Percentiles rank a stretch among this genome's conserved stretches.
These are phyloP conservation scores for Cyclotella choctawhatcheeana DNA, from an alignment of 108 stramenopile genomes.

Conservation along the genomic window DNA sequence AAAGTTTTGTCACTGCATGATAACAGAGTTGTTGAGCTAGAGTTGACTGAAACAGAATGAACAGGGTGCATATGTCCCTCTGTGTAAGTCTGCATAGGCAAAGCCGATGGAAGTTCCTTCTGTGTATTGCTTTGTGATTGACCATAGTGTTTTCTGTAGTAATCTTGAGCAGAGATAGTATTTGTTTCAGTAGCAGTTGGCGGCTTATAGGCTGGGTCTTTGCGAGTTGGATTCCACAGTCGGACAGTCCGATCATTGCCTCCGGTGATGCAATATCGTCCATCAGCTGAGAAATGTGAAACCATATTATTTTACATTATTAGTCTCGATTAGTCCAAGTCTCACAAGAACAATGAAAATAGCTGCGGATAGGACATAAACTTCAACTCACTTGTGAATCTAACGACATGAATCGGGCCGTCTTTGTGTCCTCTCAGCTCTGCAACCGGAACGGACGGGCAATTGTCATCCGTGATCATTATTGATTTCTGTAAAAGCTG, in stretches of 20 bases:
- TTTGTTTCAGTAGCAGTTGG: neutral
- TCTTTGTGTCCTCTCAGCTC: conserved; percentile 63
- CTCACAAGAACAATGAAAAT: no score
- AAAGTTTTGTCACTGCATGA: conserved; percentile 74
- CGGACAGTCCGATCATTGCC: conserved; percentile 80
- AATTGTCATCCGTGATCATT: neutral
- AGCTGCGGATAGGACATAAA: no score
- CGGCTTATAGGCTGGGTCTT: conserved; percentile 62
- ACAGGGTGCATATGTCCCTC: conserved; percentile 77
- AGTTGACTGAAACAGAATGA: conserved; percentile 54
- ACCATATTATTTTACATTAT: no score
- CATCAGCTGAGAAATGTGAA: conserved; percentile 73
- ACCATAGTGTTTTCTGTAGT: conserved; percentile 19
- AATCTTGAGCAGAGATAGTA: conserved; percentile 24
- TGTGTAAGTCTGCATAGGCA: conserved; percentile 81
- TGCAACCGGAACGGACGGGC: conserved; percentile 53
- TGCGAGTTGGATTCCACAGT: conserved; percentile 84
- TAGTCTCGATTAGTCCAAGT: no score
- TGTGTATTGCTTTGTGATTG: conserved; percentile 1
- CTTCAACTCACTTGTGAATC: conserved; percentile 37
- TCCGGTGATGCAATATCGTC: conserved; percentile 81
- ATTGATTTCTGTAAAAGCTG: neutral
- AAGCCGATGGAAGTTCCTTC: conserved; percentile 56
- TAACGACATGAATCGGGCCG: conserved; percentile 65
- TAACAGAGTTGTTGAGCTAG: conserved; percentile 49